Evolutionary conservation across 805 yeast genomes (phyloP).

Genomic region (Saturnispora serradocipensis): DNA sequence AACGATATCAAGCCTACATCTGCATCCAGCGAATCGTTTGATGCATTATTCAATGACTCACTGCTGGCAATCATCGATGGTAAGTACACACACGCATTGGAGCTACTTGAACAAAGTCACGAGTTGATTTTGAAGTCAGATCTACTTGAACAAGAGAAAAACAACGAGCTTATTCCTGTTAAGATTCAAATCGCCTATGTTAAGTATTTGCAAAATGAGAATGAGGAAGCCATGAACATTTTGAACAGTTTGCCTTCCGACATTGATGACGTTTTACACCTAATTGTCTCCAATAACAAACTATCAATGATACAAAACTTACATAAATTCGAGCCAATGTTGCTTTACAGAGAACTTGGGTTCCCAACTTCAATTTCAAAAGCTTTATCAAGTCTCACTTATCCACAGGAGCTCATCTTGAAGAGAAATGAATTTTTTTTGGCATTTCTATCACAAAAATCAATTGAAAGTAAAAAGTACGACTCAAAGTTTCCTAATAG

Average conservation of each 20-base stretch:
- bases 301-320: slow-evolving; percentile 22
- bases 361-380: slow-evolving; percentile 24
- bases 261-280: slow-evolving; percentile 32
- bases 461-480: slow-evolving; percentile 15
- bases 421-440: slow-evolving; percentile 38
- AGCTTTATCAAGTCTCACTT: slow-evolving; percentile 26
- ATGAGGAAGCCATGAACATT: slow-evolving; percentile 28
- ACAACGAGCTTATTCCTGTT: slow-evolving; percentile 51
- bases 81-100: slow-evolving; percentile 33
- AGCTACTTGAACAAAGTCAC: slow-evolving; percentile 24
- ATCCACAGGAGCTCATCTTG: slow-evolving; percentile 33
- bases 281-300: slow-evolving; percentile 38
- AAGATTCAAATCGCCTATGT: slow-evolving; percentile 51
- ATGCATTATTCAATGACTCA: slow-evolving; percentile 51
- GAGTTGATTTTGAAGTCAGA: slow-evolving; percentile 30
- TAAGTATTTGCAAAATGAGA: slow-evolving; percentile 31
- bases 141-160: slow-evolving; percentile 37
- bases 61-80: slow-evolving; percentile 37
- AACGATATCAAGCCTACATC: neutral
- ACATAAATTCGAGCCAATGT: slow-evolving; percentile 14
- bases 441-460: slow-evolving; percentile 31
- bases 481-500: slow-evolving; percentile 19
- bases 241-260: slow-evolving; percentile 28
- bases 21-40: slow-evolving; percentile 33
- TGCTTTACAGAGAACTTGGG: slow-evolving; percentile 25